Base-by-base conservation (phyloP, 129 eudicot genomes). In the Pseudognaphalium luteoalbum region DNA sequence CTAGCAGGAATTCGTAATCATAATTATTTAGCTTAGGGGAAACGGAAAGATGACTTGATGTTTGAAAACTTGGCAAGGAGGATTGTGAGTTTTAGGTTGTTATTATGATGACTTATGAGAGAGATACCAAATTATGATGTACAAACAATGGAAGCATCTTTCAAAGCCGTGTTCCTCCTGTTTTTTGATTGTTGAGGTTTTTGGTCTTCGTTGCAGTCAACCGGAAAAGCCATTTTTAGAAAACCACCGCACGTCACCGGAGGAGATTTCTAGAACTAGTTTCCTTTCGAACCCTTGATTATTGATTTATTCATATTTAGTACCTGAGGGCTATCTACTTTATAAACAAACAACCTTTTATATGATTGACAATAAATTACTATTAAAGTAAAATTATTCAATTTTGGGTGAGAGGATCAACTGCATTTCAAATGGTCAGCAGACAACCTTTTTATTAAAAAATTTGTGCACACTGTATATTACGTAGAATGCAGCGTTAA, bases 81-180 rank as follows among this genome's bases (percentile, higher is more conserved):
- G 47, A 41, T 41, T 41, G 14, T 41, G 10, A 41, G 9, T 41
- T 10, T 12, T 41, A 41, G 12, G 54, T 47, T 47, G 12, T 14
- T 47, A 76, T 25, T 25, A 25, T n/a, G n/a, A n/a, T n/a, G n/a
- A n/a, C n/a, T n/a, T n/a, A n/a, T 52, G 68, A 39, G 30, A 70
- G 60, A 77, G 79, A 82, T 82, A 72, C 86, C 39, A 76, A 82
- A 73, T 59, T 79, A 64, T 80, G 75, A n/a, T 78, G 29, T 9
- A 14, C 44, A 79, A 41, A 57, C 79, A 80, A 80, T 56, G 57
- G 64, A 80, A 73, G 83, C 83, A 80, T 80, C 69, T 73, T 30
- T 63, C 39, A 19, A 12, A 62, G 57, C 77, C 77, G 76, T 78
- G 82, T 78, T 41, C 47, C 47, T 41, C 12, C 12, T 39, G 3